A percentile compares a stretch with the other conserved stretches of the same genome.
phyloP scores from a whole-genome alignment of 768 basidiomycete genomes.

The Boletus rex-veris region DNA sequence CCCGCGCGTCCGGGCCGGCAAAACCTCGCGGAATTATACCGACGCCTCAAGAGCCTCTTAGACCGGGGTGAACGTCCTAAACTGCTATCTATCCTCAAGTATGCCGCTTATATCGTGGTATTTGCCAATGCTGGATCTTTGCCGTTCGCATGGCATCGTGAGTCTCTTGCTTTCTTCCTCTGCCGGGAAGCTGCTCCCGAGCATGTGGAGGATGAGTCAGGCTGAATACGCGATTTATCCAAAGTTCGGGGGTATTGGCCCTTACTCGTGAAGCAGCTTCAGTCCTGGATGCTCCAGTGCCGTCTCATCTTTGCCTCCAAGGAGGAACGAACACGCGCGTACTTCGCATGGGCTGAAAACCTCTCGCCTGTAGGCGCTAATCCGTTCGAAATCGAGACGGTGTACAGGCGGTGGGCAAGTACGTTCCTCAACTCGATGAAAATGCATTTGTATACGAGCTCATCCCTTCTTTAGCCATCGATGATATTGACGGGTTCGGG shows the following conservation, averaged over 20 bases:
- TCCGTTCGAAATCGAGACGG: conserved; percentile 46
- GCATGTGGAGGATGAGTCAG: neutral
- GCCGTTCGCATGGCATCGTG: conserved; percentile 69
- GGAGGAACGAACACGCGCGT: conserved; percentile 29
- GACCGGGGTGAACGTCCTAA: neutral
- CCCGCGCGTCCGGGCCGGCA: neutral
- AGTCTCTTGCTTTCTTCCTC: conserved; percentile 24
- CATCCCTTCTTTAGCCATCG: conserved; percentile 43
- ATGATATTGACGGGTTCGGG: conserved; percentile 64
- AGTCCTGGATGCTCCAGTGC: conserved; percentile 32
- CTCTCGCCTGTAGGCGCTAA: conserved; percentile 52
- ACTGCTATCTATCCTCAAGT: conserved; percentile 17
- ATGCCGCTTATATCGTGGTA: conserved; percentile 38
- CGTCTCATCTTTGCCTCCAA: conserved; percentile 39
- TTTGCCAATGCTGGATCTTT: conserved; percentile 59
- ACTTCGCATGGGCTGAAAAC: conserved; percentile 44
- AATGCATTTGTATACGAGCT: neutral
- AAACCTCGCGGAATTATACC: neutral
- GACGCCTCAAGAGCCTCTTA: conserved; percentile 4
- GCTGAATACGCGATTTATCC: neutral
- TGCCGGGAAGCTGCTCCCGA: too few relatives aligned
- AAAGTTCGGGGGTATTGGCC: conserved; percentile 55
- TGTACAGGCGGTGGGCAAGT: conserved; percentile 56
- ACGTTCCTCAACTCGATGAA: neutral
- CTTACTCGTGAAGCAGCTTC: conserved; percentile 35